Conservation (phyloP, 2,329 filamentous ascomycete species). For the Exophiala aquamarina region DNA sequence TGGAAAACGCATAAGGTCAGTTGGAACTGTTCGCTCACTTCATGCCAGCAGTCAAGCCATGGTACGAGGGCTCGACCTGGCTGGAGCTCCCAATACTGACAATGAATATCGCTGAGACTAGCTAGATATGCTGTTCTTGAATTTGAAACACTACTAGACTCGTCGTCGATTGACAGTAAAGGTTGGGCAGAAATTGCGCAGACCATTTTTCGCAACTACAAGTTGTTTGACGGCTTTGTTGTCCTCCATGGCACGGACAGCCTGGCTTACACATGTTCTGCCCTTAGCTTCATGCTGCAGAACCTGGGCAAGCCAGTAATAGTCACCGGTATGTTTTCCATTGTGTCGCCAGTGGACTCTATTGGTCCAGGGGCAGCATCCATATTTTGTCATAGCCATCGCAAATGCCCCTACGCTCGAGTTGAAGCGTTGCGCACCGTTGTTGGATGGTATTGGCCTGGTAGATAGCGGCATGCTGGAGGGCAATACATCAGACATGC, state of each 20-base stretch:
- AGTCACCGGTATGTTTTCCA: conserved; percentile 57
- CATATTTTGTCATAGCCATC: too few species aligned
- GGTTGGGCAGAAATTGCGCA: conserved; percentile 84
- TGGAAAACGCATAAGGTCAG: conserved; percentile 67
- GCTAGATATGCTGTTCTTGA: conserved; percentile 72
- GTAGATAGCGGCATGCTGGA: too few species aligned
- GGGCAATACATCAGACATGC: too few species aligned
- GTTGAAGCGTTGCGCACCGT: background rate
- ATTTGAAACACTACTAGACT: conserved; percentile 81
- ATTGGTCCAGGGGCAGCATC: background rate
- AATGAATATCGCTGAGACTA: conserved; percentile 4
- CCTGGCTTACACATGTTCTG: conserved; percentile 83
- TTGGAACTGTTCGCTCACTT: background rate
- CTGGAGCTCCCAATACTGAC: background rate
- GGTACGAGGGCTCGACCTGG: too few species aligned
- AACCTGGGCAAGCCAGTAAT: conserved; percentile 90
- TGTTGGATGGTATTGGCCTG: background rate
- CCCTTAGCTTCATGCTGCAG: conserved; percentile 88
- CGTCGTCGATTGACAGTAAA: conserved; percentile 80
- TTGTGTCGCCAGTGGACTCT: background rate
- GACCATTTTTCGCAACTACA: conserved; percentile 81
- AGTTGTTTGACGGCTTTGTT: conserved; percentile 85
- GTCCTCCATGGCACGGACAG: conserved; percentile 90
- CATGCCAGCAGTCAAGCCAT: background rate
- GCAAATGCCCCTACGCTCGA: too few species aligned